Percentiles rank a stretch among this genome's conserved stretches.
These are phyloP conservation scores for Nadsonia starkeyi-henricii DNA, from an alignment of 1,139 yeast genomes.

Conservation along the genomic window DNA sequence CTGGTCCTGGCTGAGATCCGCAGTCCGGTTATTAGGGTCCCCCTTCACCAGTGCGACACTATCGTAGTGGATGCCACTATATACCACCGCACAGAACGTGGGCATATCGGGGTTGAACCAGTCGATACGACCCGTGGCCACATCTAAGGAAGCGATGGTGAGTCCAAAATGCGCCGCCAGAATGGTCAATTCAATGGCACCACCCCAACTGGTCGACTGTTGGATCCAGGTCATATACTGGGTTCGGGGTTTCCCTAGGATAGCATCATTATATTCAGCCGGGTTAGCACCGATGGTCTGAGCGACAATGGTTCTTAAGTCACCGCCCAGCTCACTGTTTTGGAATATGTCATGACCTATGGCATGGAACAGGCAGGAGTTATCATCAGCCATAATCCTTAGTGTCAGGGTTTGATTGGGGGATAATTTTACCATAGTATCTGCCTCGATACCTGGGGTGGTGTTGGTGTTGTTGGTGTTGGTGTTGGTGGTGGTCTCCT, in stretches of 20 bases:
- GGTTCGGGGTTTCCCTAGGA: constrained; percentile 38
- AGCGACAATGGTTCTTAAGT: constrained; percentile 36
- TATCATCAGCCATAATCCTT: constrained; percentile 62
- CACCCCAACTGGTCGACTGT: constrained; percentile 64
- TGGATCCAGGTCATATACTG: constrained; percentile 52
- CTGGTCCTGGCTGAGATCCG: constrained; percentile 21
- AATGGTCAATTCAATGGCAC: constrained; percentile 66
- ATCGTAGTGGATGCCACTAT: constrained; percentile 71
- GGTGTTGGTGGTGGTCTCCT: no score
- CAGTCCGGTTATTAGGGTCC: constrained; percentile 9
- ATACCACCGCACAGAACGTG: constrained; percentile 41
- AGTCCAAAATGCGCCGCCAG: constrained; percentile 41
- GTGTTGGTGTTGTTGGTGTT: no score
- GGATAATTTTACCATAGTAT: no score
- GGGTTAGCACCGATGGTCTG: constrained; percentile 33
- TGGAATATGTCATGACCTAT: constrained; percentile 40
- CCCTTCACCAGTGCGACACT: constrained; percentile 34
- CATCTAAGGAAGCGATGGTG: constrained; percentile 50
- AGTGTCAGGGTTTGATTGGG: constrained; percentile 22
- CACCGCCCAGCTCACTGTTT: constrained; percentile 28
- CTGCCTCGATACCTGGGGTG: no score
- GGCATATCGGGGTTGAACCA: constrained; percentile 35
- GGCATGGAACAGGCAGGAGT: constrained; percentile 66
- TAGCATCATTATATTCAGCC: constrained; percentile 38
- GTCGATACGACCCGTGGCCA: constrained; percentile 49